phyloP scores from a whole-genome alignment of 2,329 filamentous ascomycete genomes.

The Dactylonectria estremocensis region DNA sequence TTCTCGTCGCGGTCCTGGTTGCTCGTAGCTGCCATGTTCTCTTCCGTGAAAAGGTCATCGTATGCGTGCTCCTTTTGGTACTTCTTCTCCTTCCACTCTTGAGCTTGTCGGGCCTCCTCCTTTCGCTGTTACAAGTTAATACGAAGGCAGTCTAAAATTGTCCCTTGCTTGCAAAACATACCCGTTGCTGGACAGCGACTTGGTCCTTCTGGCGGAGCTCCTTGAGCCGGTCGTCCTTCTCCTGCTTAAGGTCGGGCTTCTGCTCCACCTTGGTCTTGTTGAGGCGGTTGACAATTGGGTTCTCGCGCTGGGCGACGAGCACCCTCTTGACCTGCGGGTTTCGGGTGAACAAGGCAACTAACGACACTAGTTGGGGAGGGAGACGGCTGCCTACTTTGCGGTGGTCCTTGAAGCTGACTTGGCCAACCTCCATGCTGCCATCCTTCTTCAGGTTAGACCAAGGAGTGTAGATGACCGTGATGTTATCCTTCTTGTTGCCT shows the following conservation, averaged over 20 bases:
- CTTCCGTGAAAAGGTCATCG: constrained; percentile 90
- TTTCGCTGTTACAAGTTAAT: constrained; percentile 70
- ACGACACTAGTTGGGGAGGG: not conserved
- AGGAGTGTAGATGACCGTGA: constrained; percentile 97
- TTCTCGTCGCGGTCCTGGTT: constrained; percentile 87
- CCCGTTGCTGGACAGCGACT: constrained; percentile 72
- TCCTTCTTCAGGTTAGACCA: constrained; percentile 98
- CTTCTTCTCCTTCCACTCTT: constrained; percentile 90
- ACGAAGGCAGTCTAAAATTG: not conserved
- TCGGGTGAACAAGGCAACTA: not conserved
- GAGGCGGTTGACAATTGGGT: constrained; percentile 94
- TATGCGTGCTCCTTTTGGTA: constrained; percentile 99
- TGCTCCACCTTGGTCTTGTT: constrained; percentile 97
- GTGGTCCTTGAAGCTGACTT: constrained; percentile 93
- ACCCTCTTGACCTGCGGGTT: constrained; percentile 80
- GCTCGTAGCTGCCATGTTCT: constrained; percentile 82
- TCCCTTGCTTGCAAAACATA: constrained; percentile 55
- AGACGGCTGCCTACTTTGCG: constrained; percentile 68
- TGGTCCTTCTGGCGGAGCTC: constrained; percentile 82
- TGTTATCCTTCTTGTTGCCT: constrained; percentile 99
- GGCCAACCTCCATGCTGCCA: constrained; percentile 94
- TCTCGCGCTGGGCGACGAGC: constrained; percentile 85
- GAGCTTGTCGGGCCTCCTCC: constrained; percentile 79
- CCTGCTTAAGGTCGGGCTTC: constrained; percentile 85
- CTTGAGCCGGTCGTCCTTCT: constrained; percentile 83